Conservation (phyloP, 176 grass and related monocot genomes). For the Cenchrus americanus region DNA sequence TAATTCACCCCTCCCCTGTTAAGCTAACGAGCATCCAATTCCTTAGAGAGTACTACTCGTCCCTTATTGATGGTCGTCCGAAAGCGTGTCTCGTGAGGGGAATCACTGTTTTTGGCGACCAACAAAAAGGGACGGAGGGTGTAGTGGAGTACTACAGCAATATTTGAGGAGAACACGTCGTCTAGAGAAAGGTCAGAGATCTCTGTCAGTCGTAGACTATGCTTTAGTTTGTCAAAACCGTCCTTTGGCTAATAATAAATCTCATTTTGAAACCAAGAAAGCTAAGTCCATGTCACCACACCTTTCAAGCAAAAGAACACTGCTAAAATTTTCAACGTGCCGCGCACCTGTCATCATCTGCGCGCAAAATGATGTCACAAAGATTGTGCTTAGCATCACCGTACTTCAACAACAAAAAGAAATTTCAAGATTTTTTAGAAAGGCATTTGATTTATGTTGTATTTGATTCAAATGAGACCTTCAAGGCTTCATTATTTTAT, state of each 20-base stretch:
- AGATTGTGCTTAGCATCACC: background rate
- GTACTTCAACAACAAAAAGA: background rate
- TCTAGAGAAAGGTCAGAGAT: background rate
- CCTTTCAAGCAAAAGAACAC: background rate
- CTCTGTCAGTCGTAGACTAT: background rate
- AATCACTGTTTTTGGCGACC: no score
- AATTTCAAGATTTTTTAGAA: background rate
- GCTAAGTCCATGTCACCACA: background rate
- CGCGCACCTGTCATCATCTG: background rate
- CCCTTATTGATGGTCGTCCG: no score
- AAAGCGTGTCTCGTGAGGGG: no score
- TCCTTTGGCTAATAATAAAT: background rate
- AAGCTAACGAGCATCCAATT: no score
- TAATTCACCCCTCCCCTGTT: no score
- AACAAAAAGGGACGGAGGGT: no score
- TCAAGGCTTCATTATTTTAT: background rate
- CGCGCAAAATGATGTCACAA: no score
- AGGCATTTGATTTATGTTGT: background rate
- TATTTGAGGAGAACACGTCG: background rate
- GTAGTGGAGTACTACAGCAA: background rate
- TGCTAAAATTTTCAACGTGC: background rate
- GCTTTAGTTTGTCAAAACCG: background rate
- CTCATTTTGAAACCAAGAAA: background rate
- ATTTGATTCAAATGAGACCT: background rate
- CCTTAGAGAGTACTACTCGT: no score